Percentiles rank a stretch among this genome's conserved stretches.
phyloP scores from a whole-genome alignment of 306 rosid genomes.

The Clitoria ternatea region DNA sequence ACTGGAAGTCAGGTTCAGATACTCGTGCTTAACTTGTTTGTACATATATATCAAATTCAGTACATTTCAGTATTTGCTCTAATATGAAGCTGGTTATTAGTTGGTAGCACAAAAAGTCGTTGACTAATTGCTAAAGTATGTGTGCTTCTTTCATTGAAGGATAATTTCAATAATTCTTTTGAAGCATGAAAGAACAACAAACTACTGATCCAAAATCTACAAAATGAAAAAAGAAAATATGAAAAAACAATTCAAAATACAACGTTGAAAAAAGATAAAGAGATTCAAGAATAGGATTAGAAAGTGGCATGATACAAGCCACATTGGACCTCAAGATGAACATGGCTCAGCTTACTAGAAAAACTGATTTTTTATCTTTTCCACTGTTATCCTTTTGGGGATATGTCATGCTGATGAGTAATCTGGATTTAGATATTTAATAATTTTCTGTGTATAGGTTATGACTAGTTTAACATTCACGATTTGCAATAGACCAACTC shows the following conservation, averaged over 20 bases:
- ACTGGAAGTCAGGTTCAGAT: constrained; percentile 94
- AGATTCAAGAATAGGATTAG: neutral
- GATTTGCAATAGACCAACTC: neutral
- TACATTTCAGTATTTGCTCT: neutral
- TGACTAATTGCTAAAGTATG: neutral
- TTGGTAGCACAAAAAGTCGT: neutral
- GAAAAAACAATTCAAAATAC: neutral
- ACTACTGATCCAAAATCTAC: constrained; percentile 13
- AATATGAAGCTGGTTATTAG: neutral
- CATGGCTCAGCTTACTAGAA: neutral
- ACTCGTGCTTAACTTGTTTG: constrained; percentile 10
- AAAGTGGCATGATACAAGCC: neutral
- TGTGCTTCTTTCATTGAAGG: constrained; percentile 20
- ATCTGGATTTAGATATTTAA: neutral
- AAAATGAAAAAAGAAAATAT: constrained; percentile 13
- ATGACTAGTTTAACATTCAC: neutral
- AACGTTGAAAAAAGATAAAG: neutral
- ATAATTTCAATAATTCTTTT: constrained; percentile 7
- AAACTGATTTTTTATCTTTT: neutral
- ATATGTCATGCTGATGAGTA: neutral
- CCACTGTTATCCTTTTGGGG: neutral
- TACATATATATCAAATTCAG: neutral
- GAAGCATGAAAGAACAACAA: neutral
- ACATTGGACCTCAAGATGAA: neutral
- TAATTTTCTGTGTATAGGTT: neutral